A percentile compares a stretch with the other conserved stretches of the same genome.
Evolutionary conservation across 2,329 filamentous ascomycete genomes (phyloP).

Genomic region (Sphaerulina populicola): DNA sequence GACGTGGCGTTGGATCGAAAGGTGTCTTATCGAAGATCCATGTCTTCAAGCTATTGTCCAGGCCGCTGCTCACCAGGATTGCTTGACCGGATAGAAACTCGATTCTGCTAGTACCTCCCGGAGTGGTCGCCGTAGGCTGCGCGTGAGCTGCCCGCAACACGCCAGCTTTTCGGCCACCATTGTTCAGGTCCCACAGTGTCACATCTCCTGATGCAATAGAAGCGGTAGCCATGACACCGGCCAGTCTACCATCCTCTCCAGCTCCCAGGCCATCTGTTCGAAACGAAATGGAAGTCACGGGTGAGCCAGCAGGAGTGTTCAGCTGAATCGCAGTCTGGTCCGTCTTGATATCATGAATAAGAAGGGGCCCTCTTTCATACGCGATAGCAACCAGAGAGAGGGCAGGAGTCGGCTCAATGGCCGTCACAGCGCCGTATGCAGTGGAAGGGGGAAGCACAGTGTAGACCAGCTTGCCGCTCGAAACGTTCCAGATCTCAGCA

Average conservation of each 20-base stretch:
- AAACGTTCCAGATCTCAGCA: constrained; percentile 96
- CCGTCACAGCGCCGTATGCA: constrained; percentile 72
- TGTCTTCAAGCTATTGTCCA: constrained; percentile 87
- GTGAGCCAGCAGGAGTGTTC: constrained; percentile 51
- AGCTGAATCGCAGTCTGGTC: constrained; percentile 60
- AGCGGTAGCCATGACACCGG: constrained; percentile 90
- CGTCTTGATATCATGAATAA: constrained; percentile 71
- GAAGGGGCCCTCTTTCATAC: constrained; percentile 68
- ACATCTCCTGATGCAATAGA: constrained; percentile 74
- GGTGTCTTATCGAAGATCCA: constrained; percentile 95
- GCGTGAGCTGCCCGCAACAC: constrained; percentile 83
- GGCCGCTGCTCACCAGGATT: constrained; percentile 78
- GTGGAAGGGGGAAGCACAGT: constrained; percentile 70
- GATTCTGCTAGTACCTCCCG: constrained; percentile 73
- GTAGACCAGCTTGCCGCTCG: constrained; percentile 81
- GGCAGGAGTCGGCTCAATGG: constrained; percentile 73
- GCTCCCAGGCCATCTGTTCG: constrained; percentile 82
- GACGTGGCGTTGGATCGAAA: constrained; percentile 76
- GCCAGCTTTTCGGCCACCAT: constrained; percentile 76
- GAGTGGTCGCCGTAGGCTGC: constrained; percentile 60
- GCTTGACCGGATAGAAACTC: constrained; percentile 87
- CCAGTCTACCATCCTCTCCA: constrained; percentile 72
- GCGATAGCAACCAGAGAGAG: constrained; percentile 81
- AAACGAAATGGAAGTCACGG: constrained; percentile 79
- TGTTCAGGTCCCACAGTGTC: constrained; percentile 92